These are phyloP conservation scores for Talaromyces funiculosus DNA, from an alignment of 2,329 filamentous ascomycete genomes.

Conservation along the genomic window DNA sequence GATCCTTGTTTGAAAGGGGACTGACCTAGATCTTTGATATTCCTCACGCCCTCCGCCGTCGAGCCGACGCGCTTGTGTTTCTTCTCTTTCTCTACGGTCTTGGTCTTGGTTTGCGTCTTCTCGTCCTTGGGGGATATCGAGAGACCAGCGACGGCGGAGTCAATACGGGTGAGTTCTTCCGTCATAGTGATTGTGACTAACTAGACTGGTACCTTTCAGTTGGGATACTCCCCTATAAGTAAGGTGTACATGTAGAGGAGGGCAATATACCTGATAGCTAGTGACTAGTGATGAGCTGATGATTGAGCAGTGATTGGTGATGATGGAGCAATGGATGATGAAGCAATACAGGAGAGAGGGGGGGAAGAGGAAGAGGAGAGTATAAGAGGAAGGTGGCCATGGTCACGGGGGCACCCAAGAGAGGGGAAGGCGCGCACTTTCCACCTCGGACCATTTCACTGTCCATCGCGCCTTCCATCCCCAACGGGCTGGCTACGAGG, in stretches of 20 bases:
- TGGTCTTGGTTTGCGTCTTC: constrained; percentile 46
- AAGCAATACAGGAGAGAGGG: neutral
- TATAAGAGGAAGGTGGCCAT: constrained; percentile 19
- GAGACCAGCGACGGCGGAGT: constrained; percentile 81
- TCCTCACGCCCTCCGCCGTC: constrained; percentile 65
- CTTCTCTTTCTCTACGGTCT: constrained; percentile 34
- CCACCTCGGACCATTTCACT: neutral
- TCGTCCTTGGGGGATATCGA: constrained; percentile 63
- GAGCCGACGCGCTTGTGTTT: constrained; percentile 69
- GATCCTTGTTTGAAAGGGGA: constrained; percentile 12
- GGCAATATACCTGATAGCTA: neutral
- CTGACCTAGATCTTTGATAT: constrained; percentile 81
- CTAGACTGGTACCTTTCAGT: neutral
- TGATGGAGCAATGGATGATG: neutral
- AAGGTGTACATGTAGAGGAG: too few relatives aligned
- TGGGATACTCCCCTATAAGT: neutral
- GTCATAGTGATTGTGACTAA: constrained; percentile 45
- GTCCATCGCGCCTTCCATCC: neutral
- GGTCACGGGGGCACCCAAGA: constrained; percentile 6
- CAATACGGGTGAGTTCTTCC: constrained; percentile 73
- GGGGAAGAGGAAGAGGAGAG: constrained; percentile 4
- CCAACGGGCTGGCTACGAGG: neutral
- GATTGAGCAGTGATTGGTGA: neutral
- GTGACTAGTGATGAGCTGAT: neutral
- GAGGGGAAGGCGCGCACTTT: neutral